A percentile compares a stretch with the other conserved stretches of the same genome.
Conservation (phyloP, 2,329 filamentous ascomycete species). For the Hansfordia pulvinata region DNA sequence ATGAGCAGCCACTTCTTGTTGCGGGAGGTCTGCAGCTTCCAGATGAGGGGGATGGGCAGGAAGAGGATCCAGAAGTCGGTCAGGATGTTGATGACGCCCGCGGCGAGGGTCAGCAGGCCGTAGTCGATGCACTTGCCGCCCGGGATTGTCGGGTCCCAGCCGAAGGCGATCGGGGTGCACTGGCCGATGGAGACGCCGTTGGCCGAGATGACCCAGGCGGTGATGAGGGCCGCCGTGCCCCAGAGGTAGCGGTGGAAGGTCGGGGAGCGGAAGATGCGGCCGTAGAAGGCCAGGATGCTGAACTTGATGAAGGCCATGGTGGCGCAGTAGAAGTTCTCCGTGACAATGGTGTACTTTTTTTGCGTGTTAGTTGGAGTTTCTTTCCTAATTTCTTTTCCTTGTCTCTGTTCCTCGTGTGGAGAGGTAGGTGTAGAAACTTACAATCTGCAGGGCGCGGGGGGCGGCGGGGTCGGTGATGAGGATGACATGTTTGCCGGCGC, state of each 20-base stretch:
- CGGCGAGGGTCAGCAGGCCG: slow-evolving; percentile 17
- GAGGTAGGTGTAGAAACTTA: too few species aligned
- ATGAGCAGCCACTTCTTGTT: slow-evolving; percentile 18
- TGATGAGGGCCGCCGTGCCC: slow-evolving; percentile 15
- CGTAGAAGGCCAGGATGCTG: slow-evolving; percentile 22
- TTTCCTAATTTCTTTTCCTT: too few species aligned
- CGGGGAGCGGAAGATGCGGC: slow-evolving; percentile 17
- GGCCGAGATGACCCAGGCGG: slow-evolving; percentile 11
- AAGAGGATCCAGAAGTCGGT: slow-evolving; percentile 16
- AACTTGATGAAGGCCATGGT: slow-evolving; percentile 18
- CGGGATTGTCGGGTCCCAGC: slow-evolving; percentile 16
- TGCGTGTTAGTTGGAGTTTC: too few species aligned
- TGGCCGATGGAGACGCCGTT: slow-evolving; percentile 15
- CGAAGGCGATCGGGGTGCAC: slow-evolving; percentile 15
- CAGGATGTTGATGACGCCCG: slow-evolving; percentile 17
- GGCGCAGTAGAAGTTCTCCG: slow-evolving; percentile 16
- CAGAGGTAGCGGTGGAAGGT: slow-evolving; percentile 12
- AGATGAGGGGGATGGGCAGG: slow-evolving; percentile 17
- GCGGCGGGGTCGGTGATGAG: too few species aligned
- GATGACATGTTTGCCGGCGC: too few species aligned
- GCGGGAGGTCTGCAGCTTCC: slow-evolving; percentile 13
- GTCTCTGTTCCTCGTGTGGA: too few species aligned
- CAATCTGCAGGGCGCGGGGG: too few species aligned
- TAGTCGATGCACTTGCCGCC: slow-evolving; percentile 19
- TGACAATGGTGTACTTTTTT: too few species aligned